Evolutionary conservation across 805 yeast genomes (phyloP), one percentile per base, ranked within the genome.

Genomic region (Sungouiella blattae): DNA sequence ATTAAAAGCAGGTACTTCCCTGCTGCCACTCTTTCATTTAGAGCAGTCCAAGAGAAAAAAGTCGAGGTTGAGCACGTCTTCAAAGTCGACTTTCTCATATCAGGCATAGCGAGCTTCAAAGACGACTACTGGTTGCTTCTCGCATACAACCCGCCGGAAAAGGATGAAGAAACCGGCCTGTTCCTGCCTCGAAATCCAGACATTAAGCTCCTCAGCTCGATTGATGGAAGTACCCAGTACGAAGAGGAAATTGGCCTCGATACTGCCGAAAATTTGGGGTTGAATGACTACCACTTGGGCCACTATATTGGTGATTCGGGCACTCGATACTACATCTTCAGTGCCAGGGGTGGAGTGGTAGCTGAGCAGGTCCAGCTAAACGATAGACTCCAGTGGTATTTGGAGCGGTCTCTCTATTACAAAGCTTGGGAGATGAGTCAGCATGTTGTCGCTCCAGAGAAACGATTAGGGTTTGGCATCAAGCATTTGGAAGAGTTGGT

Each of bases 391-490:
- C 64, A 77, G 4, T 91, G 97, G 96, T 82, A 69, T 39, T 39
- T 77, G 3, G 77, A 77, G 1, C 73, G 65, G 25, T 69, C 70
- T 2, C 58, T 65, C 35, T 85, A 60, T 49, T 59, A 67, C 12
- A 79, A 79, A 28, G 97, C 97, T 0, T 91, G 96, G 95, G 69
- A 71, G 26, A 77, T 87, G 52, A 75, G 93, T 39, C 75, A 69
- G 32, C 74, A 73, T 44, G 62, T 85, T 43, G 63, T 82, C 1
- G 57, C 67, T 7, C 66, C 69, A 8, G 40, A 52, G 3, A 76
- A 77, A 40, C 58, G 91, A 32, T 55, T 82, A 8, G 62, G 69
- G 25, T 67, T 78, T 24, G 97, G 96, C 2, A 49, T 77, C 5
- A 67, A 69, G 29, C 78, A 78, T 55, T 64, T 76, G 12, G 71